Evolutionary conservation across 169 alveolate genomes (phyloP).

Genomic region (Plasmodium coatneyi): DNA sequence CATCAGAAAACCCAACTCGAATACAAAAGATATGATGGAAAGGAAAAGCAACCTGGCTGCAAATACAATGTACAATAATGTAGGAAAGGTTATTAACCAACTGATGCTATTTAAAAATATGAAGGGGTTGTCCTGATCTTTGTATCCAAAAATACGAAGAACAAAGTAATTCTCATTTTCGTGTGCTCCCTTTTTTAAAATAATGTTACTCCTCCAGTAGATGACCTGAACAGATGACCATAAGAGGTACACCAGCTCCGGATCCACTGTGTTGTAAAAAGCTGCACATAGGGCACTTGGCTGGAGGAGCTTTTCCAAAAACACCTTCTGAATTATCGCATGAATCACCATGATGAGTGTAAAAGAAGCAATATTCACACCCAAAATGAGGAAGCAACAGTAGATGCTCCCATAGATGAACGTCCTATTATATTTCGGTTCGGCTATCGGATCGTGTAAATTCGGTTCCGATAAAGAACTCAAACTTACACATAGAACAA

Average conservation of each 20-base stretch:
- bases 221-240: constrained; percentile 82
- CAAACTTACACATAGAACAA: constrained; percentile 48
- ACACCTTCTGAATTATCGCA: constrained; percentile 64
- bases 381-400: constrained; percentile 43
- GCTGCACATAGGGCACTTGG: constrained; percentile 81
- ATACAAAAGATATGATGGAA: constrained; percentile 62
- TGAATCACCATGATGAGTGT: constrained; percentile 42
- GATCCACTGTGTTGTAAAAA: constrained; percentile 82
- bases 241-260: constrained; percentile 79
- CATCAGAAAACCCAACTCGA: constrained; percentile 65
- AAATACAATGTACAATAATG: constrained; percentile 50
- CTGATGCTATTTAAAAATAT: constrained; percentile 10
- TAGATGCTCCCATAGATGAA: constrained; percentile 64
- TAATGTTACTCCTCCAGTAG: constrained; percentile 77
- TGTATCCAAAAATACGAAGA: constrained; percentile 55
- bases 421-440: constrained; percentile 59
- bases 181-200: constrained; percentile 17
- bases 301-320: constrained; percentile 72
- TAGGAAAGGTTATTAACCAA: constrained; percentile 64
- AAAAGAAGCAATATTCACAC: constrained; percentile 48
- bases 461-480: constrained; percentile 67
- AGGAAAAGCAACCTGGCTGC: constrained; percentile 61
- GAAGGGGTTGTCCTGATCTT: constrained; percentile 46
- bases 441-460: constrained; percentile 12
- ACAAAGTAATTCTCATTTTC: constrained; percentile 26